Evolutionary conservation across 2,329 filamentous ascomycete species (phyloP).

Genomic region (Neofusicoccum cordaticola): DNA sequence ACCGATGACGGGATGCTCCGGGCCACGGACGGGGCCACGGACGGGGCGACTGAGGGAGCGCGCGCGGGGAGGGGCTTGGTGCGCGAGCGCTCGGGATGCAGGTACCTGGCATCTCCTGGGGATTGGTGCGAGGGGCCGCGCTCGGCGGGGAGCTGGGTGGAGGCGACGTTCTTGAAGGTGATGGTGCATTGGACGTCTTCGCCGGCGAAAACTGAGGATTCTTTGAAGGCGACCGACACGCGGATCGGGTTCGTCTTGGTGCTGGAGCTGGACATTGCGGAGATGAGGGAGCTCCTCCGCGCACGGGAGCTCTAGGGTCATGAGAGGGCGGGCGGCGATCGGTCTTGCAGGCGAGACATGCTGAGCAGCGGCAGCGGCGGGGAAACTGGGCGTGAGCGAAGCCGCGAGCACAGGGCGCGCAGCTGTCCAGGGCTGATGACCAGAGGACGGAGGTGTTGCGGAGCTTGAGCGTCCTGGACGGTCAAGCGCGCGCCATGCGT

Average conservation of each 20-base stretch:
- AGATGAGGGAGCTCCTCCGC: conserved; percentile 17
- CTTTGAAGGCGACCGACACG: conserved; percentile 92
- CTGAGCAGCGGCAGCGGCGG: background rate
- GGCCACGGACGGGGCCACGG: conserved; percentile 24
- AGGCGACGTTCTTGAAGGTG: conserved; percentile 83
- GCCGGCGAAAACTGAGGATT: conserved; percentile 91
- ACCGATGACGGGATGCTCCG: conserved; percentile 38
- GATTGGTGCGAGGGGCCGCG: conserved; percentile 31
- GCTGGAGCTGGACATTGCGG: conserved; percentile 15
- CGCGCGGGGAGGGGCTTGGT: conserved; percentile 20
- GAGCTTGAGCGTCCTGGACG: conserved; percentile 9
- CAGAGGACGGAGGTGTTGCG: conserved; percentile 14
- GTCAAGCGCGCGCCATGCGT: background rate
- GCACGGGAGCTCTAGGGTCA: conserved; percentile 18
- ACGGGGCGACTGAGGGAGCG: conserved; percentile 25
- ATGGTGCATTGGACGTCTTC: conserved; percentile 95
- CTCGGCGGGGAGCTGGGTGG: conserved; percentile 37
- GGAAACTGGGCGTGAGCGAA: background rate
- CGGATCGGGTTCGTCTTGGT: conserved; percentile 66
- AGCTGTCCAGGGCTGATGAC: conserved; percentile 3
- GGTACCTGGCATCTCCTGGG: conserved; percentile 21
- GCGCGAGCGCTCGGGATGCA: conserved; percentile 15
- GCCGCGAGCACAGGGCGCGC: conserved; percentile 12
- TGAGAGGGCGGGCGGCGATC: conserved; percentile 15
- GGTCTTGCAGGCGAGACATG: conserved; percentile 11